Conservation (phyloP, 2,329 filamentous ascomycete species). For the Pyricularia pennisetigena region DNA sequence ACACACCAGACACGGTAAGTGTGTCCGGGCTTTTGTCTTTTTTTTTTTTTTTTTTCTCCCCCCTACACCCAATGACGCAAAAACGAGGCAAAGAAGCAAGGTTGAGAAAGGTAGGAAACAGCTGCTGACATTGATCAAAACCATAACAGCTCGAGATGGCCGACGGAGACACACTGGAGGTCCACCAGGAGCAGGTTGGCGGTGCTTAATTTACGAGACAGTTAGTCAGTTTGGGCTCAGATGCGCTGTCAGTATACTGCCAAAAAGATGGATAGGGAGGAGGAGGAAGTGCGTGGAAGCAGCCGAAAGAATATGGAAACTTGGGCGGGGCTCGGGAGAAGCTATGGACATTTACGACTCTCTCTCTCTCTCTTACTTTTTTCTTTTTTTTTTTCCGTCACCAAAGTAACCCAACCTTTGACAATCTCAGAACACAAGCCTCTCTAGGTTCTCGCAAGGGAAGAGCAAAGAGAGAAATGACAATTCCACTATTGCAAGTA, state of each 20-base stretch:
- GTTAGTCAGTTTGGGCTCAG: background rate
- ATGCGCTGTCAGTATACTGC: background rate
- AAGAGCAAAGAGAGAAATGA: background rate
- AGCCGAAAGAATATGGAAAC: background rate
- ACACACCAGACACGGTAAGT: constrained; percentile 85
- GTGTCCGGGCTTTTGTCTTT: no score
- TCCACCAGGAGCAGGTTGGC: constrained; percentile 96
- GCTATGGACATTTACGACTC: background rate
- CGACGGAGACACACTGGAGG: constrained; percentile 91
- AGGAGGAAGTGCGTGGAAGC: background rate
- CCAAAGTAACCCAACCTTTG: background rate
- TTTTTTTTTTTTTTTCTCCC: no score
- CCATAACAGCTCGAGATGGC: constrained; percentile 77
- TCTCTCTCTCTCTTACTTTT: background rate
- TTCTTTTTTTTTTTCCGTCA: background rate
- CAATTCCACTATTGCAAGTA: background rate
- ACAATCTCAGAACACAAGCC: background rate
- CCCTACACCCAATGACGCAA: background rate
- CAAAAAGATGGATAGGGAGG: background rate
- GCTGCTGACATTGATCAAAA: background rate
- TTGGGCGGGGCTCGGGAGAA: background rate
- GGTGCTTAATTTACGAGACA: constrained; percentile 21
- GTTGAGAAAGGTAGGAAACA: background rate
- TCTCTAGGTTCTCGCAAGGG: background rate
- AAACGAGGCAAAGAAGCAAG: background rate